Evolutionary conservation across 176 grass and related monocot species (phyloP).

Genomic region (Oryza officinalis): DNA sequence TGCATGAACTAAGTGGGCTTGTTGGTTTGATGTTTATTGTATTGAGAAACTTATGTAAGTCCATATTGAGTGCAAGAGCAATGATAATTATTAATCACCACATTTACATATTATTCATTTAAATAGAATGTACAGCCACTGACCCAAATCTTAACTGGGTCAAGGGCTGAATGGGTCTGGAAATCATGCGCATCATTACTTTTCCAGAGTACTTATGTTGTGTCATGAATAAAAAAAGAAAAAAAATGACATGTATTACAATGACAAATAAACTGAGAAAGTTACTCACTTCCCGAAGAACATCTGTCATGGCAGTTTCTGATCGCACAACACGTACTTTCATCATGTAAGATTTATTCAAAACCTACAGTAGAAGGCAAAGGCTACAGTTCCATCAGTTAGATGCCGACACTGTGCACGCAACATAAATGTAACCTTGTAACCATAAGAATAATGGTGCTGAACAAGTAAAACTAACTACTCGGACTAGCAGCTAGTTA

Average conservation of each 20-base stretch:
- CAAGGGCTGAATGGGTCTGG: not conserved
- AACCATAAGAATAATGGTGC: not conserved
- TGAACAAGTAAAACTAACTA: slow-evolving; percentile 12
- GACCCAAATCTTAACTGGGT: not conserved
- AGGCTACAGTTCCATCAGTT: slow-evolving; percentile 30
- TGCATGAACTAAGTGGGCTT: not conserved
- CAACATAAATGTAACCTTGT: not conserved
- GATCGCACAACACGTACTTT: slow-evolving; percentile 67
- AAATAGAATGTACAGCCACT: not conserved
- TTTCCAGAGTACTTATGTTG: slow-evolving; percentile 22
- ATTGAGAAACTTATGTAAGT: not conserved
- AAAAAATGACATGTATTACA: not conserved
- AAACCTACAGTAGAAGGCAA: slow-evolving; percentile 51
- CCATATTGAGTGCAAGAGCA: not conserved
- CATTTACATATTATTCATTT: not conserved
- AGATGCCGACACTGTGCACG: slow-evolving; percentile 5
- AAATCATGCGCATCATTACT: not conserved
- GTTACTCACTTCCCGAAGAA: slow-evolving; percentile 76
- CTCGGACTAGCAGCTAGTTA: not conserved
- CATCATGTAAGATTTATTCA: slow-evolving; percentile 70
- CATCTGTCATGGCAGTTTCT: slow-evolving; percentile 98
- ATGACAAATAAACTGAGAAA: slow-evolving; percentile 11
- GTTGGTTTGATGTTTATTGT: not conserved
- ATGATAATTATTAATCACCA: not conserved
- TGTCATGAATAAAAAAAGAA: not conserved